phyloP scores from a whole-genome alignment of 306 rosid genomes.

The Oemleria cerasiformis region DNA sequence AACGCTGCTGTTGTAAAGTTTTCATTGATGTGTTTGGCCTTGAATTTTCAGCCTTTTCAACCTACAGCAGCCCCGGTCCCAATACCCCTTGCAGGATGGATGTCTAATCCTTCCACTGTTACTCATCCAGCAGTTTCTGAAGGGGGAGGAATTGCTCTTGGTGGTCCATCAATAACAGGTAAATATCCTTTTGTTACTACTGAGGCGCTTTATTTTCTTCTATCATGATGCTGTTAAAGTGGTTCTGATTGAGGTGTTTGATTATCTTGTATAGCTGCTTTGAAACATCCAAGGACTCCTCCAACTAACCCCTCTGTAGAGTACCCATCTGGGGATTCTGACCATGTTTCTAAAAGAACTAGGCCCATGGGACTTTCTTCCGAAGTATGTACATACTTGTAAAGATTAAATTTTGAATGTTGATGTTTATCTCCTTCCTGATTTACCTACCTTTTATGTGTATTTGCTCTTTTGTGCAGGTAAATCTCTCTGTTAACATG shows the following conservation, averaged over 20 bases:
- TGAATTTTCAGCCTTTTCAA: conserved; percentile 74
- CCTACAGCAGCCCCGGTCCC: conserved; percentile 83
- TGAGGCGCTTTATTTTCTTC: conserved; percentile 12
- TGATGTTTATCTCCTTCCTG: not conserved
- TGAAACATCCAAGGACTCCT: conserved; percentile 96
- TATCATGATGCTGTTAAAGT: conserved; percentile 14
- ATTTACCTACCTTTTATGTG: conserved; percentile 1
- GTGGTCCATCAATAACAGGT: conserved; percentile 96
- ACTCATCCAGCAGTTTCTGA: conserved; percentile 86
- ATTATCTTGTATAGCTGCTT: conserved; percentile 62
- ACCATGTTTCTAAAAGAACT: conserved; percentile 83
- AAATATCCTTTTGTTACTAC: conserved; percentile 21
- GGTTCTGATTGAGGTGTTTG: conserved; percentile 23
- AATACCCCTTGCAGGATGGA: conserved; percentile 94
- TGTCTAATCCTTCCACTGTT: conserved; percentile 93
- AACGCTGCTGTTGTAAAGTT: conserved; percentile 16
- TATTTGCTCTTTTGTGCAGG: conserved; percentile 46
- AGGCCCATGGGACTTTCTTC: conserved; percentile 83
- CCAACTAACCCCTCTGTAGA: conserved; percentile 89
- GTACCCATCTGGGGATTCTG: conserved; percentile 91
- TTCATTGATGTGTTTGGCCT: conserved; percentile 24
- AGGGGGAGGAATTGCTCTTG: conserved; percentile 92
- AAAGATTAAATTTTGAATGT: not conserved
- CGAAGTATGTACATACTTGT: conserved; percentile 53
- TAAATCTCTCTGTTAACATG: conserved; percentile 87